Evolutionary conservation across 2,329 filamentous ascomycete genomes (phyloP).

Genomic region (Xylaria sp.): DNA sequence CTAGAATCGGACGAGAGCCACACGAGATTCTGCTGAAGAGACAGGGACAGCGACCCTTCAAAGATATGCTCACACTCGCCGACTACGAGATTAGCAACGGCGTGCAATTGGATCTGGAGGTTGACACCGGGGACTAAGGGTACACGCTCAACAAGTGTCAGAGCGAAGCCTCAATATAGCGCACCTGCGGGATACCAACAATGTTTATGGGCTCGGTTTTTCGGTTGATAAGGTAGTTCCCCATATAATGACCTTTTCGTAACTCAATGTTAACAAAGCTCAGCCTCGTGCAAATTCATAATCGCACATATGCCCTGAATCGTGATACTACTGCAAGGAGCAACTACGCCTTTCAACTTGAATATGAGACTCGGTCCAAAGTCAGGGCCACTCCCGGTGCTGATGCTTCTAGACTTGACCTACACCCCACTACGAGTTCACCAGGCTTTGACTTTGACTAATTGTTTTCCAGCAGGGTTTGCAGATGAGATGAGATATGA

Average conservation of each 20-base stretch:
- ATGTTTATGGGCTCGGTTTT: neutral
- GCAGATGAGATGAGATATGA: neutral
- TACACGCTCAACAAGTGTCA: neutral
- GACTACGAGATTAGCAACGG: slow-evolving; percentile 97
- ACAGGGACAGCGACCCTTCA: slow-evolving; percentile 93
- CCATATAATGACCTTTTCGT: slow-evolving; percentile 20
- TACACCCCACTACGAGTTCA: neutral
- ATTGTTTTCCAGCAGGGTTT: neutral
- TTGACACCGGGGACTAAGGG: slow-evolving; percentile 69
- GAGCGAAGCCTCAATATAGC: neutral
- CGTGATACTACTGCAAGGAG: slow-evolving; percentile 14
- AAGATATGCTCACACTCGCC: slow-evolving; percentile 85
- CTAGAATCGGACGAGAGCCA: slow-evolving; percentile 86
- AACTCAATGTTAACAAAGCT: slow-evolving; percentile 26
- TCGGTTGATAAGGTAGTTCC: slow-evolving; percentile 32
- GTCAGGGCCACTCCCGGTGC: neutral
- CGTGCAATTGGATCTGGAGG: slow-evolving; percentile 74
- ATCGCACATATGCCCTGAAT: neutral
- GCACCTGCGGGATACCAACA: neutral
- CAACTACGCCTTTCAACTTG: neutral
- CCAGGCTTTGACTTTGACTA: neutral
- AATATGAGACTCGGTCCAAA: neutral
- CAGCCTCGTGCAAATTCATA: slow-evolving; percentile 16
- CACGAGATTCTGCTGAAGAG: slow-evolving; percentile 93
- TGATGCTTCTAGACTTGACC: neutral